These are phyloP conservation scores for Ulvella scutata DNA, from an alignment of 139 green algal species.

Conservation along the genomic window DNA sequence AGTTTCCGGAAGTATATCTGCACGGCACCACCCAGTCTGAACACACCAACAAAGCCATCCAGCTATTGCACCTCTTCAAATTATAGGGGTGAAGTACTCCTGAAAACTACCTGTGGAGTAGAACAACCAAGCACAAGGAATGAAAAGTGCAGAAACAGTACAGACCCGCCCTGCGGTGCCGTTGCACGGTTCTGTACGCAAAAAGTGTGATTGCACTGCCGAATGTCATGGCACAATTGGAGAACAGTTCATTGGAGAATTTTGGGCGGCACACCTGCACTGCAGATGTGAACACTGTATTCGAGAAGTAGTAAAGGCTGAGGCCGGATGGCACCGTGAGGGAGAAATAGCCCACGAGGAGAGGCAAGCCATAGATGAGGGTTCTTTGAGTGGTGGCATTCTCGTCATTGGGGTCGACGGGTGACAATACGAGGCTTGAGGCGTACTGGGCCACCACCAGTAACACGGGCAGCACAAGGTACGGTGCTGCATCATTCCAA, in stretches of 20 bases:
- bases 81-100: too few species aligned
- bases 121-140: neutral
- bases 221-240: too few species aligned
- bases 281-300: constrained; percentile 53
- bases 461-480: constrained; percentile 84
- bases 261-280: constrained; percentile 54
- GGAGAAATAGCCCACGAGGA: constrained; percentile 81
- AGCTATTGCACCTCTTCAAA: too few species aligned
- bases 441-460: constrained; percentile 53
- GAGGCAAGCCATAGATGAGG: constrained; percentile 39
- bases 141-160: neutral
- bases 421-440: constrained; percentile 13
- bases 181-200: too few species aligned
- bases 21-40: too few species aligned
- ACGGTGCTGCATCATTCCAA: constrained; percentile 63
- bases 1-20: constrained; percentile 69
- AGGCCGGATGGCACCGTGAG: constrained; percentile 76
- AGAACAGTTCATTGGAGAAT: too few species aligned
- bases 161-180: too few species aligned
- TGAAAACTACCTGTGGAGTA: too few species aligned
- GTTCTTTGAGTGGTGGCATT: constrained; percentile 31
- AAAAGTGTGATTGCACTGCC: too few species aligned
- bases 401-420: constrained; percentile 45
- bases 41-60: too few species aligned
- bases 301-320: constrained; percentile 81